Conservation (phyloP, 2,329 filamentous ascomycete species). For the Diaporthe australafricana region DNA sequence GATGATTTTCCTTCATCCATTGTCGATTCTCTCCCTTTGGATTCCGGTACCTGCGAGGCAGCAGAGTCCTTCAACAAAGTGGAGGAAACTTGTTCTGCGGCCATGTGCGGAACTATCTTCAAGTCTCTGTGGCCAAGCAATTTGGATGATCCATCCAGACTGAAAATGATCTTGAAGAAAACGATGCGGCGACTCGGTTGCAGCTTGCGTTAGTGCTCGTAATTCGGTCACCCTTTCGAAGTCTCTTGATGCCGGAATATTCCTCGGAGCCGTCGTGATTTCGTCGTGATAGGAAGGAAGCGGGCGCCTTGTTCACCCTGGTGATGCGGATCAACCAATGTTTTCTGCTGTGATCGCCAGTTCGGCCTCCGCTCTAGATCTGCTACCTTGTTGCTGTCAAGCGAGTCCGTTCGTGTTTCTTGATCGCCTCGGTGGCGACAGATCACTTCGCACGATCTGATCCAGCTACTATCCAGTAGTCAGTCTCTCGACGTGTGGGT, state of each 20-base stretch:
- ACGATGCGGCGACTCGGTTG: not conserved
- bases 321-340: too few species aligned
- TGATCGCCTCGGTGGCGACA: not conserved
- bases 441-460: not conserved
- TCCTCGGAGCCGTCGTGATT: not conserved
- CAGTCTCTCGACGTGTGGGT: not conserved
- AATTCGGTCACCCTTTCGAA: not conserved
- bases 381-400: too few species aligned
- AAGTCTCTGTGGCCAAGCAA: not conserved
- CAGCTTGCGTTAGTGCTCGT: not conserved
- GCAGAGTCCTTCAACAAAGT: not conserved
- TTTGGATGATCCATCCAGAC: not conserved
- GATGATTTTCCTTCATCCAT: not conserved
- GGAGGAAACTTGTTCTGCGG: not conserved
- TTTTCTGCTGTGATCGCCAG: too few species aligned
- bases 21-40: not conserved
- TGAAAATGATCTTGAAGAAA: not conserved
- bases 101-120: not conserved
- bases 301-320: too few species aligned
- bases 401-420: not conserved
- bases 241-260: not conserved
- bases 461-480: not conserved
- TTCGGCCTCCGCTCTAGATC: too few species aligned
- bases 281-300: not conserved
- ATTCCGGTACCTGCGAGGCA: not conserved